Evolutionary conservation across 2,329 filamentous ascomycete species (phyloP), one percentile per base, ranked within the genome.

Genomic region (Penicillium sp.): DNA sequence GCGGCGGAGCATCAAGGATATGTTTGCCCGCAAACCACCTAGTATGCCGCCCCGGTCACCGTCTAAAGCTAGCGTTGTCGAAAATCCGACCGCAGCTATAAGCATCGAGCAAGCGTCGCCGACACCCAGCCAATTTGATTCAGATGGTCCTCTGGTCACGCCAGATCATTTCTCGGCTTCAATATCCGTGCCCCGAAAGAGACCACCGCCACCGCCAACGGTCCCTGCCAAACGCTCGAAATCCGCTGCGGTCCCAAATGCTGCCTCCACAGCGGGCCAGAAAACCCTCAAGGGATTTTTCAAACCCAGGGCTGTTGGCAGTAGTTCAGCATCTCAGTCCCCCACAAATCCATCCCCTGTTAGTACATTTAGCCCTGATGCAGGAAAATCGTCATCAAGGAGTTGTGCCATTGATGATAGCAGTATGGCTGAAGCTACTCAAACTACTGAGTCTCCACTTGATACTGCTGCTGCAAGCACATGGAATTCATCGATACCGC

Each of bases 1-100:
- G 56, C 85, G 94, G 20, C 84, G 85, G 62, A 96, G 80, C 69
- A 97, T 99, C 68, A 90, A 88, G 64, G 92, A 96, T 68, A 97
- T 99, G 94, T 97, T 97, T 69, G 80, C 79, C 56, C 85, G 82
- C 64, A 87, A 82, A 62, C 69, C 81, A 14, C n/a, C 56, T 4
- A 51, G 20, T 11, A 37, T 49, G 5, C 47, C 52, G 6, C 45
- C 44, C 6, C 54, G 35, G 20, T 46, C 48, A 3, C 15, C 49
- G 7, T 51, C 45, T 33, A 25, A 40, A 46, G 59, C 73, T 22
- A 57, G 35, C 18, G n/a, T 31, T 9, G 43, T 54, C n/a, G 59
- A 55, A 22, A 60, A 53, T 6, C 18, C 27, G 61, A 14, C 35
- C 14, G 7, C 11, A 4, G 12, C 22, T 33, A 18, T 8, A 42